Evolutionary conservation across 768 basidiomycete species (phyloP).

Genomic region (Nidularia sp.): DNA sequence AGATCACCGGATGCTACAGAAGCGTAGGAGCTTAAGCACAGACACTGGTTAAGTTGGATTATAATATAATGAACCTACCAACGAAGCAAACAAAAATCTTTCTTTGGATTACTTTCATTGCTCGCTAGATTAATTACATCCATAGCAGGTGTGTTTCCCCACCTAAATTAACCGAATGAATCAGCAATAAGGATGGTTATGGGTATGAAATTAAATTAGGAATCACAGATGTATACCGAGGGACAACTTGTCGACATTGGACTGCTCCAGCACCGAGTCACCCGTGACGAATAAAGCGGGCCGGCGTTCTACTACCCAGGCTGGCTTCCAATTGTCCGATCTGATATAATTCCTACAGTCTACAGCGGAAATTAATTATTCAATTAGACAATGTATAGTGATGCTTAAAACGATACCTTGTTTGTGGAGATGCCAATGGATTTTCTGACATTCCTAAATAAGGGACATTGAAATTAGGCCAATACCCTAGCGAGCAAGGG

Average conservation of each 20-base stretch:
- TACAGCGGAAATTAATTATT: constrained; percentile 1
- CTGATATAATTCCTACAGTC: constrained; percentile 19
- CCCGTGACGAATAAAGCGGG: constrained; percentile 11
- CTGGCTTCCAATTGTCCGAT: constrained; percentile 15
- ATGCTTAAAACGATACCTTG: constrained; percentile 13
- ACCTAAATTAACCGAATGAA: constrained; percentile 8
- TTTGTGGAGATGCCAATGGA: constrained; percentile 37
- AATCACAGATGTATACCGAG: constrained; percentile 14
- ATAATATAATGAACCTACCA: constrained; percentile 9
- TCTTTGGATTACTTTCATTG: constrained; percentile 17
- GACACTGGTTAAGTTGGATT: neutral
- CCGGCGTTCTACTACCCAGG: constrained; percentile 14
- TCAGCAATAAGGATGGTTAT: neutral
- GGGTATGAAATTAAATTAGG: neutral
- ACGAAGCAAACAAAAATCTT: constrained; percentile 19
- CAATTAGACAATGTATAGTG: neutral
- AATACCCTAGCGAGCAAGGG: neutral
- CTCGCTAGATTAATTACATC: constrained; percentile 19
- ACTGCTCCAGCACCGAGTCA: constrained; percentile 1
- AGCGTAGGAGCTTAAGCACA: neutral
- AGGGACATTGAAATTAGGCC: neutral
- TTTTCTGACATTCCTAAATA: constrained; percentile 32
- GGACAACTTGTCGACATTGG: constrained; percentile 7
- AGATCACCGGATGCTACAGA: constrained; percentile 46
- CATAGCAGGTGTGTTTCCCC: constrained; percentile 27